Percentiles rank a stretch among this genome's conserved stretches.
Conservation (phyloP, 805 yeast genomes). For the Yamadazyma phyllophila region DNA sequence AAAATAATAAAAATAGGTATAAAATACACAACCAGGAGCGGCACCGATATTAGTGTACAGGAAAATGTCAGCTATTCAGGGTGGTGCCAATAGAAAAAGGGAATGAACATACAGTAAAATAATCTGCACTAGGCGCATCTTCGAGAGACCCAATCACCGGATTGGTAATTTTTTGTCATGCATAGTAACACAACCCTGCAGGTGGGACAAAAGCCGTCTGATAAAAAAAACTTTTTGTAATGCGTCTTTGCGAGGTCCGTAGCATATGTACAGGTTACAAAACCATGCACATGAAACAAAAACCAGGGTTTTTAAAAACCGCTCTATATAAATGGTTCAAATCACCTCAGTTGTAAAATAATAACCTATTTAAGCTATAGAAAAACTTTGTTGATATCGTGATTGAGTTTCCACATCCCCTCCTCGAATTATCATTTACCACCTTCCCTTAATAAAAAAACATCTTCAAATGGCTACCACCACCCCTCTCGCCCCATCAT, state of each 20-base stretch:
- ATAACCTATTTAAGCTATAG: neutral
- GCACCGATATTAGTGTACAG: too few relatives aligned
- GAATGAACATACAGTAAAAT: neutral
- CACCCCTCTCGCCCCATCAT: conserved; percentile 49
- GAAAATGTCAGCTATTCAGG: too few relatives aligned
- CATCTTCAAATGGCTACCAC: neutral
- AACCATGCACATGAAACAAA: conserved; percentile 7
- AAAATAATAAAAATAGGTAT: too few relatives aligned
- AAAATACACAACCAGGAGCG: too few relatives aligned
- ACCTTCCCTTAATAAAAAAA: too few relatives aligned
- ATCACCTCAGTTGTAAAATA: neutral
- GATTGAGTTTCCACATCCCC: neutral
- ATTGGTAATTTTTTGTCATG: neutral
- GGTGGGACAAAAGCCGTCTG: neutral
- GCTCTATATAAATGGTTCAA: conserved; percentile 2
- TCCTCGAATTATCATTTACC: too few relatives aligned
- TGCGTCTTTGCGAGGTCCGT: conserved; percentile 3
- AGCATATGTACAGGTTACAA: neutral
- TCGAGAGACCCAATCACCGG: neutral
- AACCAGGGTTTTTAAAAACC: neutral
- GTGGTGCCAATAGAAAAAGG: too few relatives aligned
- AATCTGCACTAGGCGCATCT: neutral
- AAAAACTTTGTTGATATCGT: neutral
- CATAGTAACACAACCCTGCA: neutral
- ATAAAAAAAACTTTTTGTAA: conserved; percentile 1